These are phyloP conservation scores for Solanum chiquidenum DNA, from an alignment of 257 asterid species.

Conservation along the genomic window DNA sequence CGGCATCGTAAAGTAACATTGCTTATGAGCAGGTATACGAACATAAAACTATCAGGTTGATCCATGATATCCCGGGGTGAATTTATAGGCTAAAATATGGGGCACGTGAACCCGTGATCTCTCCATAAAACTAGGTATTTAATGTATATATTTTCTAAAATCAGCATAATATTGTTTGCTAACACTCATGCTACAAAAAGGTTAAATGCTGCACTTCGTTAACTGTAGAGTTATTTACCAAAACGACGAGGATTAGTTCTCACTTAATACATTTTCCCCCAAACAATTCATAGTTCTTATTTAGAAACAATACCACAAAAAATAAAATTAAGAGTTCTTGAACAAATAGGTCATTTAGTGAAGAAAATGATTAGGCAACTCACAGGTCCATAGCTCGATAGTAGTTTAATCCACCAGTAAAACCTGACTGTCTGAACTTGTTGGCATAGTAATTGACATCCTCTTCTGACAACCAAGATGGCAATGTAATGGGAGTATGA, in stretches of 20 bases:
- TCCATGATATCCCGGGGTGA: neutral
- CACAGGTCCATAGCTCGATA: conserved; percentile 86
- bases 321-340: neutral
- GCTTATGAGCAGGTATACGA: neutral
- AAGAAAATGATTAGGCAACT: conserved; percentile 14
- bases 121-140: neutral
- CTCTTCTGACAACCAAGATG: conserved; percentile 81
- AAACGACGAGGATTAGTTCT: neutral
- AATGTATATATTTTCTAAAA: neutral
- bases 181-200: neutral
- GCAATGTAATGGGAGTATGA: conserved; percentile 43
- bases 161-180: neutral
- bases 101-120: neutral
- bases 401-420: conserved; percentile 90
- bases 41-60: neutral
- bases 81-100: neutral
- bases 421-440: conserved; percentile 58
- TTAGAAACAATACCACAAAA: neutral
- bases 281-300: neutral
- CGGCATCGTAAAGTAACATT: neutral
- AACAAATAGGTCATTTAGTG: neutral
- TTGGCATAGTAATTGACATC: conserved; percentile 57
- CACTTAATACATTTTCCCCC: neutral
- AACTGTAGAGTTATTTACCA: neutral
- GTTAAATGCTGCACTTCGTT: neutral